Base-by-base conservation (phyloP, 2,329 filamentous ascomycete genomes). In the Cadophora luteo-olivacea region DNA sequence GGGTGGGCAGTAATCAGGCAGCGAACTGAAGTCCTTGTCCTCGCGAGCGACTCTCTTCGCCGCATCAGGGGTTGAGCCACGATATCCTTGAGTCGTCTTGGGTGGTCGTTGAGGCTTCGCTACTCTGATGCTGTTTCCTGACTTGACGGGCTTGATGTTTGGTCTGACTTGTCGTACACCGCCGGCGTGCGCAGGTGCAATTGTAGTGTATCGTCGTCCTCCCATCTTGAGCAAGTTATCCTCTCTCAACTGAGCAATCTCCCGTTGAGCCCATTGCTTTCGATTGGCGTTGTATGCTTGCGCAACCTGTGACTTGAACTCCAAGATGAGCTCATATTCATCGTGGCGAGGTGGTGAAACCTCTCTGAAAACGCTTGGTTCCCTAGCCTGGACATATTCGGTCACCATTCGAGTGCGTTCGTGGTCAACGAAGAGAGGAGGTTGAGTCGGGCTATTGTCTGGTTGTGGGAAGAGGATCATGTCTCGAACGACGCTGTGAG, bases 21-120 rank as follows among this genome's bases (percentile, higher is more conserved):
- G 84, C 3, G 88, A 83, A 57, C 85, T 83, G 80, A 92, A 97
- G 79, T 97, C 91, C 77, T 92, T 93, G 78, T 97, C 93, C 78
- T 96, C 93, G 41, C 92, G 86, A 74, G 90, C 94, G 22, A 89
- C 87, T 32, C 89, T 80, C 78, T 72, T 78, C 74, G 70, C 80
- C 75, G 61, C 73, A 0, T 79, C 79, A 29, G 77, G 76, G 5
- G 79, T 80, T 0, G 45, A 48, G 64, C 69, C 70, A 48, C 70
- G 64, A 58, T 69, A 66, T 41, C 66, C 62, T 38, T 29, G 52
- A 8, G 61, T 29, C 52, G 66, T 66, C 60, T 73, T 72, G 19
- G 66, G 60, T 38, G 65, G 45, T 29, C 70, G 66, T 8, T 65
- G 54, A 12, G 65, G 32, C 55, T 71, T 73, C 29, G 58, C 48